Conservation (phyloP, 2,329 filamentous ascomycete genomes). For the Phaeophleospora eucalypticola region DNA sequence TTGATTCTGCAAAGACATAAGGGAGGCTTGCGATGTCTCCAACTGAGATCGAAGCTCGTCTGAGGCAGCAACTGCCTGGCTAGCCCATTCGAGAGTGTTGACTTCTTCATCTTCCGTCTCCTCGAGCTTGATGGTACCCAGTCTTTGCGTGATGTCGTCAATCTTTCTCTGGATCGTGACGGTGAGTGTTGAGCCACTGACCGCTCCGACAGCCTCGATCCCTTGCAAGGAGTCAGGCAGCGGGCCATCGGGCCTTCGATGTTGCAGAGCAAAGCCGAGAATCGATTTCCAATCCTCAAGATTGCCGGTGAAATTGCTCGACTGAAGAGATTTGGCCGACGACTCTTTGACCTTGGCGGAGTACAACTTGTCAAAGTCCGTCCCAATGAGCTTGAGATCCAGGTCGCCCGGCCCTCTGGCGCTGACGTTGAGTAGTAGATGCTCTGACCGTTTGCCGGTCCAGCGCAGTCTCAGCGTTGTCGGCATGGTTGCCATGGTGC, state of each 20-base stretch:
- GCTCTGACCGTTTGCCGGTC: constrained; percentile 34
- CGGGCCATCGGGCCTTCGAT: constrained; percentile 36
- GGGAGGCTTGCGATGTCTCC: constrained; percentile 34
- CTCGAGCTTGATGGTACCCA: constrained; percentile 61
- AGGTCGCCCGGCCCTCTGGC: constrained; percentile 50
- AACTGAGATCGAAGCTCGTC: constrained; percentile 39
- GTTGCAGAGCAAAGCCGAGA: constrained; percentile 55
- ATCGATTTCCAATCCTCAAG: constrained; percentile 65
- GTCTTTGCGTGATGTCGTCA: constrained; percentile 65
- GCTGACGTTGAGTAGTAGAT: constrained; percentile 59
- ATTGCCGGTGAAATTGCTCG: constrained; percentile 52
- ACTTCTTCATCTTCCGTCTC: constrained; percentile 56
- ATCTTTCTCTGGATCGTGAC: constrained; percentile 63
- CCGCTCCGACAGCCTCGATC: constrained; percentile 57
- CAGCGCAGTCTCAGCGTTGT: constrained; percentile 57
- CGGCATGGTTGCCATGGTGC: constrained; percentile 8
- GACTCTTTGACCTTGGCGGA: constrained; percentile 57
- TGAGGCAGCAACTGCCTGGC: constrained; percentile 51
- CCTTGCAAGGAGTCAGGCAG: constrained; percentile 48
- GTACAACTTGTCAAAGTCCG: constrained; percentile 62
- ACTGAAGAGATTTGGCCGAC: constrained; percentile 50
- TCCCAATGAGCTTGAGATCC: constrained; percentile 64
- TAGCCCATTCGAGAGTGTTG: constrained; percentile 68
- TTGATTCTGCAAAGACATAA: constrained; percentile 50
- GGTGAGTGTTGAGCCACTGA: constrained; percentile 51